These are phyloP conservation scores for Porphyra umbilicalis DNA, from an alignment of 31 red algal genomes.

Conservation along the genomic window DNA sequence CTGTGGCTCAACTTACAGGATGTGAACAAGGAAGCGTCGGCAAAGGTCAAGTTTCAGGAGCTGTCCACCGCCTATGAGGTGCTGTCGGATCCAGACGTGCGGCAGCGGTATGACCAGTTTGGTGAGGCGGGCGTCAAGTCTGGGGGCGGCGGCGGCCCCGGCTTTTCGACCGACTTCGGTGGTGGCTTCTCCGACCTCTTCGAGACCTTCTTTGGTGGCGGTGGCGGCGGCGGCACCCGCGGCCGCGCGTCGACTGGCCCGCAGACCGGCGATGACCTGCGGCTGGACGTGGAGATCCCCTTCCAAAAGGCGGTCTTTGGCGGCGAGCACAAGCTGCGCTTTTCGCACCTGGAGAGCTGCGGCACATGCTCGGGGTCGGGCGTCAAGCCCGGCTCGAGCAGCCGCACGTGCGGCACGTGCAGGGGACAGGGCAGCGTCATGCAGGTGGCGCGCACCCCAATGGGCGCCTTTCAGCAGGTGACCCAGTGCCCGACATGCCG, in stretches of 20 bases:
- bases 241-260: constrained; percentile 45
- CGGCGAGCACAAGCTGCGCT: constrained; percentile 78
- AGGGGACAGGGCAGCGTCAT: constrained; percentile 78
- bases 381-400: constrained; percentile 47
- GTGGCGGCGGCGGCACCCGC: constrained; percentile 17
- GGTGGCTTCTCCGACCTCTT: constrained; percentile 88
- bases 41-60: constrained; percentile 85
- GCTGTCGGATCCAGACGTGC: constrained; percentile 62
- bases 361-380: constrained; percentile 70
- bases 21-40: constrained; percentile 69
- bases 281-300: constrained; percentile 73
- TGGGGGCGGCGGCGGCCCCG: constrained; percentile 11
- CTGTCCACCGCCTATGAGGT: constrained; percentile 79
- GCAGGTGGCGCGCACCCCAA: constrained; percentile 76
- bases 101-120: constrained; percentile 86
- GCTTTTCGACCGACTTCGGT: constrained; percentile 71
- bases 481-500: constrained; percentile 66
- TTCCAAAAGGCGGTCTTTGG: constrained; percentile 86
- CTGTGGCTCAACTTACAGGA: neutral
- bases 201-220: constrained; percentile 81
- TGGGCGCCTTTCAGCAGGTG: constrained; percentile 77
- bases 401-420: constrained; percentile 68
- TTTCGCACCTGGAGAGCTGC: constrained; percentile 82
- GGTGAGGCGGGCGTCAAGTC: constrained; percentile 87
- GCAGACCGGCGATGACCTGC: constrained; percentile 81